phyloP scores from a whole-genome alignment of 2,329 filamentous ascomycete species.

The Westerdykella sp. region DNA sequence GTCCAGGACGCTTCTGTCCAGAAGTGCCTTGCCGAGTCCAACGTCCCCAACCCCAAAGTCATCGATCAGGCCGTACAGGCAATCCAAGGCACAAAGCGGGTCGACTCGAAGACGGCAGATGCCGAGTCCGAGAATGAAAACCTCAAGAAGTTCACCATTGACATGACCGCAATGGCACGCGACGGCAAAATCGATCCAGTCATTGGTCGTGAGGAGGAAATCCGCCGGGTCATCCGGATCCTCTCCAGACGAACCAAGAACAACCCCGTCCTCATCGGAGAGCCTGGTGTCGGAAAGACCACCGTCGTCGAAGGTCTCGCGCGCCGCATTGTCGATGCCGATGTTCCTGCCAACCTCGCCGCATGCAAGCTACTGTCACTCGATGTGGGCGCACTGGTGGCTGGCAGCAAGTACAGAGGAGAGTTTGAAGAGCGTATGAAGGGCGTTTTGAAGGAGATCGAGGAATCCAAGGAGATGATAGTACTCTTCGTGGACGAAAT shows the following conservation, averaged over 20 bases:
- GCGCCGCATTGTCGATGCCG: constrained; percentile 89
- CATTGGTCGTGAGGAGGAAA: constrained; percentile 94
- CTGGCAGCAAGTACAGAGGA: constrained; percentile 95
- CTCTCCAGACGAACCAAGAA: constrained; percentile 93
- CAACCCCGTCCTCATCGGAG: constrained; percentile 95
- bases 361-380: constrained; percentile 91
- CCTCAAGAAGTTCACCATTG: constrained; percentile 94
- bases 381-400: constrained; percentile 90
- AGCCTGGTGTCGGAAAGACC: constrained; percentile 97
- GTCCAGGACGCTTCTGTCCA: constrained; percentile 74
- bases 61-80: constrained; percentile 85
- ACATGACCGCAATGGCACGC: constrained; percentile 93
- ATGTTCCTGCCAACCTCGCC: constrained; percentile 92
- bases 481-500: constrained; percentile 98
- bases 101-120: constrained; percentile 95
- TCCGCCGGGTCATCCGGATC: constrained; percentile 84
- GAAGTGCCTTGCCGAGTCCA: constrained; percentile 70
- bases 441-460: constrained; percentile 93
- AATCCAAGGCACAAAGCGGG: constrained; percentile 85
- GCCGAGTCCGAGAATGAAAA: constrained; percentile 91
- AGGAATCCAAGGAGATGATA: constrained; percentile 91
- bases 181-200: constrained; percentile 98
- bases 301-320: constrained; percentile 95
- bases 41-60: constrained; percentile 84
- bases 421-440: constrained; percentile 99